Evolutionary conservation across 805 yeast genomes (phyloP).

Genomic region (Candida nanaspora): DNA sequence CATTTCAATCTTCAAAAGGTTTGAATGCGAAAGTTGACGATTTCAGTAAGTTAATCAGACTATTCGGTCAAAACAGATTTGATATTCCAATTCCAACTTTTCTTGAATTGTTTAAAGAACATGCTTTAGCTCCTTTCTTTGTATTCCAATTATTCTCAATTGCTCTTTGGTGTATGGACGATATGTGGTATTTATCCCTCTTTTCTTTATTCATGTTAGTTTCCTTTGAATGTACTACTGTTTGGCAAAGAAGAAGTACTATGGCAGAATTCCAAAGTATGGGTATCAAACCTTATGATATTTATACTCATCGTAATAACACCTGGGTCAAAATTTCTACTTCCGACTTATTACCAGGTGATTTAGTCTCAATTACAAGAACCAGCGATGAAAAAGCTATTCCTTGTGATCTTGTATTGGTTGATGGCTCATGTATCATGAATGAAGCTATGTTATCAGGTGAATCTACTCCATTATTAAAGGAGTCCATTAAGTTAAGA

Average conservation of each 20-base stretch:
- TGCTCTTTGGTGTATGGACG: conserved; percentile 93
- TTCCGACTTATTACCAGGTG: conserved; percentile 82
- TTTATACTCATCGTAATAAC: conserved; percentile 63
- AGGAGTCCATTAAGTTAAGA: conserved; percentile 84
- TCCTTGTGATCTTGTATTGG: conserved; percentile 85
- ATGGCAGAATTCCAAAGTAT: conserved; percentile 93
- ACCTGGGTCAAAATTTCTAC: conserved; percentile 69
- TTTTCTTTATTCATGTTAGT: conserved; percentile 89
- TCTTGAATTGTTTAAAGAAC: conserved; percentile 86
- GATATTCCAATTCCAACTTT: conserved; percentile 96
- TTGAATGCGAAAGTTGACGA: conserved; percentile 16
- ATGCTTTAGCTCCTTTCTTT: conserved; percentile 96
- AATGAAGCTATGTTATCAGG: conserved; percentile 99
- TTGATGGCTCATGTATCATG: conserved; percentile 90
- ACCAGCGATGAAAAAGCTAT: conserved; percentile 86
- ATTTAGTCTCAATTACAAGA: conserved; percentile 79
- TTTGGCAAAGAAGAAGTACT: conserved; percentile 90
- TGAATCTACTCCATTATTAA: conserved; percentile 93
- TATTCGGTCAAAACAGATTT: conserved; percentile 80
- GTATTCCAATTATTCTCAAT: conserved; percentile 96
- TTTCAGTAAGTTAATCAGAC: conserved; percentile 36
- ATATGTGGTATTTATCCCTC: conserved; percentile 91
- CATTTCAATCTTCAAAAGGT: conserved; percentile 41
- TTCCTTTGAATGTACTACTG: conserved; percentile 89
- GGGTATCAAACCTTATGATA: conserved; percentile 89